Evolutionary conservation across 2,329 filamentous ascomycete genomes (phyloP).

Genomic region (Dothideomycetes sp.): DNA sequence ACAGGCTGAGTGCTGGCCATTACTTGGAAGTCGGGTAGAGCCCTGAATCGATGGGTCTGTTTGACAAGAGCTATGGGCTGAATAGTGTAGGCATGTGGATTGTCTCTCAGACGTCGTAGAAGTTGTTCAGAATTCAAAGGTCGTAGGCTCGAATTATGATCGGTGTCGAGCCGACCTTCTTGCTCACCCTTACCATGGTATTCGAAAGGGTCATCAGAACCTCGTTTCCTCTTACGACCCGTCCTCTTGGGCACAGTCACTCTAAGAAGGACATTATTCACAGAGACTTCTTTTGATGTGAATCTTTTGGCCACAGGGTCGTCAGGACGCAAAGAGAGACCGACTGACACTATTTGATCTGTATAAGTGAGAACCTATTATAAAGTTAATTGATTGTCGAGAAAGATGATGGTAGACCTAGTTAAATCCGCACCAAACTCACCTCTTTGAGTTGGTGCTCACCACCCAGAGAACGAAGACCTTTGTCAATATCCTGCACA

Average conservation of each 20-base stretch:
- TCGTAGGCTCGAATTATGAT: neutral
- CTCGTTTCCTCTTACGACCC: constrained; percentile 74
- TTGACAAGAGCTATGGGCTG: constrained; percentile 49
- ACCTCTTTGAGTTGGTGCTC: constrained; percentile 46
- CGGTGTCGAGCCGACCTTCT: neutral
- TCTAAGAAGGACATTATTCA: constrained; percentile 78
- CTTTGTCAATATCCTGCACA: constrained; percentile 55
- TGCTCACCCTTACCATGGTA: neutral
- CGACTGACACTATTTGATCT: constrained; percentile 23
- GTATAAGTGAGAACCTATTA: constrained; percentile 13
- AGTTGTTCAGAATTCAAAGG: constrained; percentile 17
- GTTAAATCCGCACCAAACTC: constrained; percentile 15
- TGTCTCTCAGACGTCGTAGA: constrained; percentile 24
- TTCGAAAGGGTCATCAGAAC: constrained; percentile 50
- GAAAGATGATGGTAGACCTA: neutral
- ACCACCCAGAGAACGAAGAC: constrained; percentile 53
- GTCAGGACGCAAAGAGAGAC: constrained; percentile 69
- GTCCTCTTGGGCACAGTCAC: constrained; percentile 80
- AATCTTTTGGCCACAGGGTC: constrained; percentile 72
- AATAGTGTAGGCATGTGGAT: constrained; percentile 20
- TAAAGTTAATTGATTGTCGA: neutral
- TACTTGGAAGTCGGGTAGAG: constrained; percentile 71
- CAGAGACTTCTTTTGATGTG: constrained; percentile 63
- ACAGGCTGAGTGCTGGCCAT: constrained; percentile 40
- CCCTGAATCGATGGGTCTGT: constrained; percentile 78